Conservation (phyloP, 108 stramenopile genomes). For the Pelagomonas calceolata region DNA sequence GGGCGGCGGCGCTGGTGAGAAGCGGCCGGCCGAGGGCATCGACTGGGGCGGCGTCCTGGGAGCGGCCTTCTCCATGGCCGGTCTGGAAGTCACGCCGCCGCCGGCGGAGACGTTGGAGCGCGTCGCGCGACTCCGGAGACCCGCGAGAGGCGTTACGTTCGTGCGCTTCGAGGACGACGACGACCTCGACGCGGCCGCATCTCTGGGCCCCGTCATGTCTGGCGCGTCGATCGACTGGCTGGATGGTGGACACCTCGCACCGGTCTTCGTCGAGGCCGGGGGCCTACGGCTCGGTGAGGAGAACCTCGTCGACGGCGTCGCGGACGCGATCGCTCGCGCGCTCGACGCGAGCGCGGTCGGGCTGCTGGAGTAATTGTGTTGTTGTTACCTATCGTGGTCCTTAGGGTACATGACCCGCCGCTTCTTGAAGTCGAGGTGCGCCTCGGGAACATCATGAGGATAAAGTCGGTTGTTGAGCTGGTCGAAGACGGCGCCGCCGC, state of each 20-base stretch:
- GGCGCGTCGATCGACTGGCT: not conserved
- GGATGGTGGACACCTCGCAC: not conserved
- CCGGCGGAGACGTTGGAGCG: not conserved
- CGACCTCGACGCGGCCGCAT: not conserved
- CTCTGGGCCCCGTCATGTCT: not conserved
- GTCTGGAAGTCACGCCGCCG: not conserved
- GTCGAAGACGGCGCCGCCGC: no score
- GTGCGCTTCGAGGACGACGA: not conserved
- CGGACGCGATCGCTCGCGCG: not conserved
- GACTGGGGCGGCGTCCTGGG: not conserved
- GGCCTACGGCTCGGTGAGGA: not conserved
- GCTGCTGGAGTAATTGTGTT: no score
- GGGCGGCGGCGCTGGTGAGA: not conserved
- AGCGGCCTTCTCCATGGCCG: not conserved
- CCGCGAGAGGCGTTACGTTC: not conserved
- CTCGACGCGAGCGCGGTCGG: no score
- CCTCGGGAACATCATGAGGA: no score
- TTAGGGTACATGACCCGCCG: no score
- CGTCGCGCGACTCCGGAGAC: not conserved
- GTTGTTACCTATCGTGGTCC: no score
- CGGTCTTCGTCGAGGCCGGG: not conserved
- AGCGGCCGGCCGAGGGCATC: not conserved
- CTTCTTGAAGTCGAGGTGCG: no score
- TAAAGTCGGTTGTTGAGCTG: no score
- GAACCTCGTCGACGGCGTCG: not conserved